Base-by-base conservation (phyloP, 306 rosid genomes). In the Heteromeles arbutifolia region DNA sequence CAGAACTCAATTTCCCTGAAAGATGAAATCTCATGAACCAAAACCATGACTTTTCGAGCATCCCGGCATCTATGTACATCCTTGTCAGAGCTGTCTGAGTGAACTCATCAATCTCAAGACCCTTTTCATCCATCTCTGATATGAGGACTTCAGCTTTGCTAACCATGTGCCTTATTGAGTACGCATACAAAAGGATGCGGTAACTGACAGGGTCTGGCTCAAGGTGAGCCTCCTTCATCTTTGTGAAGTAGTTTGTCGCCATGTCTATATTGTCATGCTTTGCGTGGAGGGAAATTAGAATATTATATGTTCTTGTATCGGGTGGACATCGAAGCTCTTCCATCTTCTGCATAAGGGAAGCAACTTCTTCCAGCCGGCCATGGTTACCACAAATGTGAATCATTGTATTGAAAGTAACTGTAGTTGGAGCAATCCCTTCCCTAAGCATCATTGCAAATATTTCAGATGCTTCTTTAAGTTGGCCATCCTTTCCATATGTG, bases 361-460 rank as follows among this genome's bases (percentile, higher is more conserved):
- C 72, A 59, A 86, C 96, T 87, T 85, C 85, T 22, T 72, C 81
- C 32, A 85, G 83, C 61, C 64, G 74, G 34, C 89, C 95, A 62
- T 80, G 86, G 80, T 85, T 89, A 59, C 98, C 96, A 72, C 86
- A 88, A 32, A 92, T 87, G 84, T 87, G 96, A 85, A 92, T 90
- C 89, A 90, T 89, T 58, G 94, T 90, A 84, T 92, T 92, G 80
- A 90, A 83, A 70, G 96, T 90, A 70, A 90, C 92, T 0, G 90
- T 86, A 4, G 89, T 88, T 25, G 97, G 97, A 13, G 88, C 82
- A 73, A 87, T 84, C 25, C 97, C 98, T 70, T 77, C 96, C 78
- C 84, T 77, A 11, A 94, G 97, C 98, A 94, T 94, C 84, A 74
- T 45, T 15, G 86, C 88, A 74, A 92, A 92, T 78, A 85, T 84